These are phyloP conservation scores for Cinchona pubescens DNA, from an alignment of 257 asterid genomes.

Conservation along the genomic window DNA sequence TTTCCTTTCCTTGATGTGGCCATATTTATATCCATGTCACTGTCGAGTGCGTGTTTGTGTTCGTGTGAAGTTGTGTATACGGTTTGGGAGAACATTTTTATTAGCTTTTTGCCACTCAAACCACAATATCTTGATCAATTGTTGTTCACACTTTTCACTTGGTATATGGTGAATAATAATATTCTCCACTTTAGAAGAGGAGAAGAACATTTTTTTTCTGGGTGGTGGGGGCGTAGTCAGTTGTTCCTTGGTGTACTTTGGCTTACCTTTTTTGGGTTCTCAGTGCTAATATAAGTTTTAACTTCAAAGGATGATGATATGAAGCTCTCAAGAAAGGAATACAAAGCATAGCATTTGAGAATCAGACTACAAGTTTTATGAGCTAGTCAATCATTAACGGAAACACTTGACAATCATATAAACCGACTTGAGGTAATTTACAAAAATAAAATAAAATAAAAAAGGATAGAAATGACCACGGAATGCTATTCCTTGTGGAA, in stretches of 20 bases:
- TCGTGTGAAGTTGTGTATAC: neutral
- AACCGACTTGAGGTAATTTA: constrained; percentile 17
- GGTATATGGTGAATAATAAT: constrained; percentile 18
- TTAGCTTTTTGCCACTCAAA: constrained; percentile 26
- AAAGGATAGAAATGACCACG: constrained; percentile 49
- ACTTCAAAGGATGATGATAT: constrained; percentile 22
- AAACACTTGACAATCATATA: constrained; percentile 17
- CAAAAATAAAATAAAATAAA: no score
- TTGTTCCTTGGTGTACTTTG: constrained; percentile 47
- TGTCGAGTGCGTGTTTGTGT: constrained; percentile 12
- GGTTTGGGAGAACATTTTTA: constrained; percentile 7
- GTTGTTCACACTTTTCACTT: constrained; percentile 19
- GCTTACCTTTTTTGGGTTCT: constrained; percentile 23
- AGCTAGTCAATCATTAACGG: constrained; percentile 37
- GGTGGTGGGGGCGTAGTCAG: neutral
- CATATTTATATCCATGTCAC: constrained; percentile 37
- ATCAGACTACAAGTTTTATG: constrained; percentile 23
- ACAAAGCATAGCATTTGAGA: constrained; percentile 15
- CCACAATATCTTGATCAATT: constrained; percentile 8
- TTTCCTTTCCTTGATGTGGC: constrained; percentile 38
- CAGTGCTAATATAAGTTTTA: constrained; percentile 22
- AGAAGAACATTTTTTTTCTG: constrained; percentile 19
- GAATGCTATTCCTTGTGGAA: constrained; percentile 55
- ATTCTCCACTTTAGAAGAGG: constrained; percentile 31
- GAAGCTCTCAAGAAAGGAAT: constrained; percentile 15